Base-by-base conservation (phyloP, 345 rosid species). In the Salix caprea region DNA sequence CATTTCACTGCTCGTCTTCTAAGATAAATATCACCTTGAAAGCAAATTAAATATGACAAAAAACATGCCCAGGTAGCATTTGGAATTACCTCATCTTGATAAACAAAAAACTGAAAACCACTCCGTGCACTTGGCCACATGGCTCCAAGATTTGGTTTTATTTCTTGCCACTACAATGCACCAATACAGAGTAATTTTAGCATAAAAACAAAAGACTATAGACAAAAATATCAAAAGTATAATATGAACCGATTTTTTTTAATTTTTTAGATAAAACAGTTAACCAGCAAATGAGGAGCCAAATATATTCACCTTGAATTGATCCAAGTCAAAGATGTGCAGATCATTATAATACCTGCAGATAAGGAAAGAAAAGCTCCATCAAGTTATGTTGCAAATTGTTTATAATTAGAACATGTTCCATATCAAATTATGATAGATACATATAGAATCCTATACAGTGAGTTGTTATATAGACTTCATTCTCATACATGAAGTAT, bases 101-200 rank as follows among this genome's bases (percentile, higher is more conserved):
- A 83, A 66, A 90, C 94, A 56, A 89, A 89, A 85, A 95, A 90
- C 74, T 95, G 99, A 82, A 95, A 95, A 60, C 97, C 99, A 75
- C 97, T 95, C 74, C 97, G 91, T 19, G 94, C 90, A 85, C 92
- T 90, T 34, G 99, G 97, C 97, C 99, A 95, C 91, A 93, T 83
- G 60, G 93, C 87, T 56, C 97, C 97, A 79, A 90, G 97, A 84
- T 85, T 89, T 42, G 97, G 96, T 80, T 95, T 95, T 81, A 95
- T 87, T 88, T 95, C 99, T 92, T 93, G 97, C 99, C 97, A 95
- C 99, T 91, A 73, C 80, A 89, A 69, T 75, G 71, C 67, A 69
- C 69, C 79, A 81, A 34, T 71, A 44, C 68, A 69, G 16, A 46
- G 23, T 37, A 76, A 16, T 67, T 74, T 88, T 73, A 81, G 70